These are phyloP conservation scores for Solanum infundibuliforme DNA, from an alignment of 257 asterid species.

Conservation along the genomic window DNA sequence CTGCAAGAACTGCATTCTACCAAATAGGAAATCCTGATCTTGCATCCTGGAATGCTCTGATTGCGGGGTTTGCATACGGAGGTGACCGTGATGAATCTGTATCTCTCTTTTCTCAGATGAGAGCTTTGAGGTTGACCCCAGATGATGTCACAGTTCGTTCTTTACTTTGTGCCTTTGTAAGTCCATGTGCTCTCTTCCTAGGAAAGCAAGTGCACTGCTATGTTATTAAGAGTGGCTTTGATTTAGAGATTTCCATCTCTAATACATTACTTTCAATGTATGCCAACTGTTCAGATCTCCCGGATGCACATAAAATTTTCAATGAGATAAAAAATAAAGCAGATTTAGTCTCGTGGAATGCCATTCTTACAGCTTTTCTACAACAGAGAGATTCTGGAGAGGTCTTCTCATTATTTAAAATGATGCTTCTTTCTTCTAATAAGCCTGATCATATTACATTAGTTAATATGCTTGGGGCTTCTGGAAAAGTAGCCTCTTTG, in stretches of 20 bases:
- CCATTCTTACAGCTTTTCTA: conserved; percentile 42
- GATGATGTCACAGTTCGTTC: conserved; percentile 57
- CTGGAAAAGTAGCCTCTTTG: conserved; percentile 43
- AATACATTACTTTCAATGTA: conserved; percentile 62
- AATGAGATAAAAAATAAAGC: conserved; percentile 25
- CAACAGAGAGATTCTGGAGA: conserved; percentile 32
- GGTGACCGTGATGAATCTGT: conserved; percentile 48
- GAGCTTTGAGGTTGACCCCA: conserved; percentile 31
- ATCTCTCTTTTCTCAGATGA: conserved; percentile 45
- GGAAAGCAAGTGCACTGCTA: conserved; percentile 64
- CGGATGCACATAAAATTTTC: conserved; percentile 39
- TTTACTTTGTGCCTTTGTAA: conserved; percentile 50
- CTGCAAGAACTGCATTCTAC: conserved; percentile 44
- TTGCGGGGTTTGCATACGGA: conserved; percentile 48
- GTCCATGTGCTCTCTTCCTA: conserved; percentile 24
- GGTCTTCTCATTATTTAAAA: conserved; percentile 40
- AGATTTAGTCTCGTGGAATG: conserved; percentile 78
- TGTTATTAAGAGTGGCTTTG: conserved; percentile 36
- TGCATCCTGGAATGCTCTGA: conserved; percentile 65
- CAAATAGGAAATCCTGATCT: conserved; percentile 49
- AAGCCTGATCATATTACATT: conserved; percentile 49
- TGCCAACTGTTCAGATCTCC: conserved; percentile 41
- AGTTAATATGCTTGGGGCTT: conserved; percentile 40
- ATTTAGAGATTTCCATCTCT: conserved; percentile 40
- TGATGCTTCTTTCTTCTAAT: conserved; percentile 31